phyloP scores from a whole-genome alignment of 192 early-diverging fungal genomes.

The Backusella mclennaniae region DNA sequence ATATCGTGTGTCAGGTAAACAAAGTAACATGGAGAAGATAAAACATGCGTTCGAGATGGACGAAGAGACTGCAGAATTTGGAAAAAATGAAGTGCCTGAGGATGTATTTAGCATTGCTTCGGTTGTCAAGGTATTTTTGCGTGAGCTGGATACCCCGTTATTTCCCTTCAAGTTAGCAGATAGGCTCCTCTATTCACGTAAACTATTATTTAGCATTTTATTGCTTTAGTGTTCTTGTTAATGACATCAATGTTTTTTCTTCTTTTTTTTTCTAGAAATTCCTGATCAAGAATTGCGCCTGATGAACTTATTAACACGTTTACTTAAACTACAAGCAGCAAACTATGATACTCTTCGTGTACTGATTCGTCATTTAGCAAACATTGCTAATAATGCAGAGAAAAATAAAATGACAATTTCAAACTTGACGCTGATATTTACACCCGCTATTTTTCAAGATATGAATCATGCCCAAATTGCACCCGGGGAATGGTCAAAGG shows the following conservation, averaged over 20 bases:
- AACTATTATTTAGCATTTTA: neutral
- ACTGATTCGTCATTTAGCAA: slow-evolving; percentile 53
- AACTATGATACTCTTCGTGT: slow-evolving; percentile 56
- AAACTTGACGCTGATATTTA: slow-evolving; percentile 64
- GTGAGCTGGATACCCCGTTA: slow-evolving; percentile 62
- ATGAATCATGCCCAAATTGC: slow-evolving; percentile 40
- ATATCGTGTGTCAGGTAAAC: slow-evolving; percentile 37
- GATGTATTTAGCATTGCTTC: slow-evolving; percentile 61
- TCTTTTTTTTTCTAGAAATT: slow-evolving; percentile 34
- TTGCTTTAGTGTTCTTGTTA: neutral
- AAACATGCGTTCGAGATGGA: slow-evolving; percentile 34
- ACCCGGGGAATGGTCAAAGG: slow-evolving; percentile 37
- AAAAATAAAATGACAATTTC: slow-evolving; percentile 65
- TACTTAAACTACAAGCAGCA: slow-evolving; percentile 43
- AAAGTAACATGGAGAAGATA: slow-evolving; percentile 31
- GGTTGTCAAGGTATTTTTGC: slow-evolving; percentile 65
- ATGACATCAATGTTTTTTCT: neutral
- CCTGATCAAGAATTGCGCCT: slow-evolving; percentile 42
- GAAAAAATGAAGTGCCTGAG: slow-evolving; percentile 34
- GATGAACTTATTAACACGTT: slow-evolving; percentile 37
- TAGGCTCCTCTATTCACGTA: slow-evolving; percentile 52
- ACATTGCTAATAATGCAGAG: slow-evolving; percentile 43
- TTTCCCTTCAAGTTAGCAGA: slow-evolving; percentile 54
- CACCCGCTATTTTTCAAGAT: slow-evolving; percentile 62
- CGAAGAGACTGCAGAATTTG: slow-evolving; percentile 24